Evolutionary conservation across 805 yeast genomes (phyloP), one percentile per base, ranked within the genome.

Genomic region (Candida quercuum): DNA sequence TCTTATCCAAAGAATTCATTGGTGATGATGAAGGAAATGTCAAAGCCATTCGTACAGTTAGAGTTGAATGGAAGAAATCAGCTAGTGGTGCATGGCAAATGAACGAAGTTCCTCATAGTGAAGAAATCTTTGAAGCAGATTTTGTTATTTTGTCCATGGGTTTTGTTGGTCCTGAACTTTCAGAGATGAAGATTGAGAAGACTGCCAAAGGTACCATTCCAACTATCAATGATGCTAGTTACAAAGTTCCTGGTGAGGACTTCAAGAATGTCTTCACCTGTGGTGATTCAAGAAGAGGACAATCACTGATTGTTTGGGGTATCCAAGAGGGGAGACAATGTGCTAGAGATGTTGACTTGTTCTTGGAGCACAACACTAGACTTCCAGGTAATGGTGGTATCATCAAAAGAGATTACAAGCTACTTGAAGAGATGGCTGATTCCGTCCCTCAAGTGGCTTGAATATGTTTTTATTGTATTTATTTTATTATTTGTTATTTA

Each of bases 241-340:
- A 91, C 74, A 71, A 74, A 43, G 88, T 86, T n/a, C n/a, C n/a
- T 40, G 66, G 66, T 11, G 83, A 72, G 42, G 88, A 87, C 51
- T 56, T 88, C n/a, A n/a, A n/a, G n/a, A n/a, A n/a, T n/a, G n/a
- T n/a, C 43, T 91, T 89, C 57, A 86, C 96, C 34, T 97, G 98
- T 35, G 99, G 99, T 66, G 99, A 91, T 64, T 93, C 98, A 69
- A 84, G 99, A 72, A 81, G 98, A 67, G 99, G 99, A 21, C 99
- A 91, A 71, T 86, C 96, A 3, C 76, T 91, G 62, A 91, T 91
- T 61, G 99, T 91, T 39, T 93, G 98, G 98, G 99, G 98, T 67
- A 91, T 91, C 52, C 98, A 93, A 68, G 99, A 91, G 67, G 99
- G 99, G 49, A 81, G 98, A 71, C 96, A 91, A 66, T 88, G 96